Evolutionary conservation across 352 stramenopile genomes (phyloP).

Genomic region (Globisporangium echinulatum): DNA sequence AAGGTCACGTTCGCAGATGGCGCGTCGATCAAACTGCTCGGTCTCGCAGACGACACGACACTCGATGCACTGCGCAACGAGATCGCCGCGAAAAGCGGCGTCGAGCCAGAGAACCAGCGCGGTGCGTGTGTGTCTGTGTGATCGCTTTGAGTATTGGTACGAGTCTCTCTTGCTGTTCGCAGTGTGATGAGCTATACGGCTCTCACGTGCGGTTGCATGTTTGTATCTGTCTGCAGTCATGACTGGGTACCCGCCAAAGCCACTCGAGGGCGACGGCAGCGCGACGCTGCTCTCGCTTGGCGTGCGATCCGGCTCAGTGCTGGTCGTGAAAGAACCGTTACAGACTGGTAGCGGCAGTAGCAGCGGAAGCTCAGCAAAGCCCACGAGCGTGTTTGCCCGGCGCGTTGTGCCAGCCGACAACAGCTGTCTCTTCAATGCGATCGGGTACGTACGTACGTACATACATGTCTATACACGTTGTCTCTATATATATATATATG

Average conservation of each 20-base stretch:
- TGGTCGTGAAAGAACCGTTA: constrained; percentile 64
- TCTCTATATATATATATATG: too few relatives aligned
- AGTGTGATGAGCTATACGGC: too few relatives aligned
- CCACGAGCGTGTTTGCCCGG: constrained; percentile 53
- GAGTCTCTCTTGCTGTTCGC: too few relatives aligned
- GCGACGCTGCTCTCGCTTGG: constrained; percentile 32
- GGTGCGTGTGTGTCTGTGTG: too few relatives aligned
- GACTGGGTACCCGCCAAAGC: too few relatives aligned
- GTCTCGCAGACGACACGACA: constrained; percentile 49
- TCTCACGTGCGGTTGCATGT: too few relatives aligned
- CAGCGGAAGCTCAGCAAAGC: constrained; percentile 8
- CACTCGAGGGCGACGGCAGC: constrained; percentile 21
- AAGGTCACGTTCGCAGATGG: constrained; percentile 75
- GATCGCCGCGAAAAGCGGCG: constrained; percentile 9
- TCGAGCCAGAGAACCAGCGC: too few relatives aligned
- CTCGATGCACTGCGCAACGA: constrained; percentile 45
- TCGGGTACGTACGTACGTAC: constrained; percentile 31
- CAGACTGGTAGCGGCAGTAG: constrained; percentile 2
- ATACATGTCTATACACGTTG: too few relatives aligned
- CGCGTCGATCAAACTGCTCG: constrained; percentile 65
- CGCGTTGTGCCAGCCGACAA: constrained; percentile 80
- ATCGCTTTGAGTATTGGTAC: too few relatives aligned
- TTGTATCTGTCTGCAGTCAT: too few relatives aligned
- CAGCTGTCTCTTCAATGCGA: constrained; percentile 84
- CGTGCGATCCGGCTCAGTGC: constrained; percentile 27